Evolutionary conservation across 805 yeast species (phyloP), one percentile per base, ranked within the genome.

Genomic region (Nakazawaea wyomingensis): DNA sequence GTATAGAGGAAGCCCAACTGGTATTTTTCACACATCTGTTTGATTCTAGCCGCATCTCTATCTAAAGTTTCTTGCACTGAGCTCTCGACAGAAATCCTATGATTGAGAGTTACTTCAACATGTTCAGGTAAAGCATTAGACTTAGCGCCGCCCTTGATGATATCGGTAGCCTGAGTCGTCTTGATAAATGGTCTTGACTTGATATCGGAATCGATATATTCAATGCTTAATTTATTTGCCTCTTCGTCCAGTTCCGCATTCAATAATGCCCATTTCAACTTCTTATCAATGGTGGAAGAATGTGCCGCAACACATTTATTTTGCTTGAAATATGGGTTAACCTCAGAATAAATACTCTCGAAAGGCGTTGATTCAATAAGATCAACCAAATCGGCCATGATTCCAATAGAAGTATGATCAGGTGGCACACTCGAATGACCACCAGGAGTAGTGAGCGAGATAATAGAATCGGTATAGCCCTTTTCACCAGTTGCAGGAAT

Each of bases 371-470:
- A 54, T 56, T 86, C 95, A 27, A 86, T 62, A 11, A 57, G 47
- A 6, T 62, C 61, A 10, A 80, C 68, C 41, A 85, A 61, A 44
- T 80, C 76, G 4, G 85, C 68, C 45, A 80, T 67, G 22, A 85
- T 72, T 9, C 91, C 95, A 56, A 85, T 80, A 1, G 82, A 72
- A 4, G 91, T 84, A 53, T 85, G 91, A 41, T 76, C 80, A 2
- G 90, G 91, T 6, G 95, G 93, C 17, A 72, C 59, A 9, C 91
- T 82, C 1, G 91, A 78, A 56, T 85, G 95, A 10, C 95, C 95
- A 33, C 95, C 95, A 11, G 78, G 77, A n/a, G 85, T 79, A 17
- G 64, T 62, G 35, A 84, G 61, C 4, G 68, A 66, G 33, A 82
- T 65, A 22, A 55, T 49, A 3, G 74, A 51, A 49, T 69, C 57